These are phyloP conservation scores for Alternaria infectoria DNA, from an alignment of 2,329 filamentous ascomycete species.

Conservation along the genomic window DNA sequence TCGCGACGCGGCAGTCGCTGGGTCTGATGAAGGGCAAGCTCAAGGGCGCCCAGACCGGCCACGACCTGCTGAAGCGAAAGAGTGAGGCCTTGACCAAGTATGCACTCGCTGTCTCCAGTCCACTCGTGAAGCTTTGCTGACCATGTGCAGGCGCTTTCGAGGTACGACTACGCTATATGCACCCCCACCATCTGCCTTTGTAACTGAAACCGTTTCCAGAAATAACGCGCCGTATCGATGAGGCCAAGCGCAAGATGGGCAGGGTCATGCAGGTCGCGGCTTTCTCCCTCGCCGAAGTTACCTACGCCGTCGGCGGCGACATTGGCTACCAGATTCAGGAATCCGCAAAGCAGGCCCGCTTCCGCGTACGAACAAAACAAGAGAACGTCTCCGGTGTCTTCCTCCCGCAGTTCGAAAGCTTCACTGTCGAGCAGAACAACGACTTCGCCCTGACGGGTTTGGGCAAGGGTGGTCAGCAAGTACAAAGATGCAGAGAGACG, in stretches of 20 bases:
- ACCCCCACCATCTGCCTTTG: constrained; percentile 7
- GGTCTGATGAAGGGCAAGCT: constrained; percentile 98
- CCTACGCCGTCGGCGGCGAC: constrained; percentile 91
- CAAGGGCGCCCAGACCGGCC: constrained; percentile 78
- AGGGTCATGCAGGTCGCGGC: constrained; percentile 99
- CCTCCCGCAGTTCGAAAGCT: constrained; percentile 91
- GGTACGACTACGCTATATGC: constrained; percentile 59
- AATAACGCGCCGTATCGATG: constrained; percentile 95
- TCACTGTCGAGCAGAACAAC: constrained; percentile 84
- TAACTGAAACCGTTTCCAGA: constrained; percentile 58
- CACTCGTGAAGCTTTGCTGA: constrained; percentile 18
- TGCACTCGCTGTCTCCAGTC: constrained; percentile 33
- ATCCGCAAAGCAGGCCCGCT: constrained; percentile 89
- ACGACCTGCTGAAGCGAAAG: constrained; percentile 95
- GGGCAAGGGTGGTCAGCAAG: constrained; percentile 96
- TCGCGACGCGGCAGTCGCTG: constrained; percentile 95
- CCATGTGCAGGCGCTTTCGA: constrained; percentile 75
- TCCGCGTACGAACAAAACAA: constrained; percentile 92
- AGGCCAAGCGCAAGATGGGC: constrained; percentile 99
- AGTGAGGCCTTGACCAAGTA: constrained; percentile 98
- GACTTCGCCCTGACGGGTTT: constrained; percentile 96
- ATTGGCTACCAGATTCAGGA: constrained; percentile 98
- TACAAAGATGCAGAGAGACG: constrained; percentile 92
- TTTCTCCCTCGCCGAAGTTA: constrained; percentile 96
- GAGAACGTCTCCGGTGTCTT: constrained; percentile 98